Conservation (phyloP, 2,329 filamentous ascomycete genomes). For the Leptodontidium sp. region DNA sequence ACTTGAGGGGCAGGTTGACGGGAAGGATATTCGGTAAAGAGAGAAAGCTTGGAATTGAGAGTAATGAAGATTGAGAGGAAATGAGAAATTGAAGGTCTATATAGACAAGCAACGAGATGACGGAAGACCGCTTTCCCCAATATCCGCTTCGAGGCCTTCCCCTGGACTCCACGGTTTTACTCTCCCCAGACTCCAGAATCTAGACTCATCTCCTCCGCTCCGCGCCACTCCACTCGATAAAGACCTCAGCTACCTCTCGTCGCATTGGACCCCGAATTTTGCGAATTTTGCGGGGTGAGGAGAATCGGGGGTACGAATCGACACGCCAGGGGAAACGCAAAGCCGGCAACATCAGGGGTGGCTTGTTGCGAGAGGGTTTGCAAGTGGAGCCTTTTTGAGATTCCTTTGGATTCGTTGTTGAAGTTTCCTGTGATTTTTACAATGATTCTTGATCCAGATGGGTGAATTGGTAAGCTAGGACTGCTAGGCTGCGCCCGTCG, state of each 20-base stretch:
- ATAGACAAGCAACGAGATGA: slow-evolving; percentile 3
- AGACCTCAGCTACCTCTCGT: not conserved
- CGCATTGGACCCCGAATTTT: not conserved
- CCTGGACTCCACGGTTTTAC: slow-evolving; percentile 1
- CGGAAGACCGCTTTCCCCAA: not conserved
- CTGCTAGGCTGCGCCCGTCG: not conserved
- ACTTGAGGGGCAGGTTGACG: not conserved
- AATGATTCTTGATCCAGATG: not conserved
- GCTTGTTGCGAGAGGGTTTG: slow-evolving; percentile 1
- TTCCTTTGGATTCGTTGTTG: not conserved
- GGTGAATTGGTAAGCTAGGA: not conserved
- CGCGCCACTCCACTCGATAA: not conserved
- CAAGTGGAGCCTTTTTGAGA: not conserved
- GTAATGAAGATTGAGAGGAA: too few species aligned
- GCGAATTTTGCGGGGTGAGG: not conserved
- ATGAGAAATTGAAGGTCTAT: not conserved
- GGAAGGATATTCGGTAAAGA: not conserved
- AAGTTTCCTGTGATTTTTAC: not conserved
- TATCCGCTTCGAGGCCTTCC: not conserved
- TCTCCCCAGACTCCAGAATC: slow-evolving; percentile 2
- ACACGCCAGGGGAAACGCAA: not conserved
- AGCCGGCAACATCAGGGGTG: not conserved
- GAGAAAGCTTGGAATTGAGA: not conserved
- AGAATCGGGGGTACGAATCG: not conserved
- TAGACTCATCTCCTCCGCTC: not conserved